Evolutionary conservation across 169 alveolate genomes (phyloP).

Genomic region (Plasmodium adleri): DNA sequence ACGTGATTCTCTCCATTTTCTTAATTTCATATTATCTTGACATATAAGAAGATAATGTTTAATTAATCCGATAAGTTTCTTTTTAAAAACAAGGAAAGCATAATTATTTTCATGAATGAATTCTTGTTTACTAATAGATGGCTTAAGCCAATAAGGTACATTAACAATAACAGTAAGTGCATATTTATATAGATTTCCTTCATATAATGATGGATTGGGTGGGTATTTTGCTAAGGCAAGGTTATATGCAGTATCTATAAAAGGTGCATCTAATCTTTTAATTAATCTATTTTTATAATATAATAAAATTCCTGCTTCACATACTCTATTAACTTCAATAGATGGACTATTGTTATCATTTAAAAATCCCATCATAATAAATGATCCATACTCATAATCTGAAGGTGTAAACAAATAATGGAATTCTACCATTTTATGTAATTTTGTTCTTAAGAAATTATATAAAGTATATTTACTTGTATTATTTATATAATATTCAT

Average conservation of each 20-base stretch:
- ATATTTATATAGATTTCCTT: slow-evolving; percentile 84
- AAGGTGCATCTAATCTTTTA: slow-evolving; percentile 89
- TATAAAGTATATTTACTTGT: slow-evolving; percentile 74
- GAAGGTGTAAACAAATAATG: slow-evolving; percentile 89
- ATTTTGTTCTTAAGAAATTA: slow-evolving; percentile 78
- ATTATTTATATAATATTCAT: slow-evolving; percentile 69
- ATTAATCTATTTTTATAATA: slow-evolving; percentile 90
- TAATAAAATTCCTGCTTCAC: slow-evolving; percentile 92
- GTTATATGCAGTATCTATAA: slow-evolving; percentile 87
- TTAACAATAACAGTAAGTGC: slow-evolving; percentile 89
- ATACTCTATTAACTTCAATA: slow-evolving; percentile 80
- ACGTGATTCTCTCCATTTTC: slow-evolving; percentile 83
- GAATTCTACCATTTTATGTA: slow-evolving; percentile 84
- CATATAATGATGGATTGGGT: slow-evolving; percentile 74
- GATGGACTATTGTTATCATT: slow-evolving; percentile 82
- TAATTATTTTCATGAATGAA: slow-evolving; percentile 90
- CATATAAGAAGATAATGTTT: slow-evolving; percentile 84
- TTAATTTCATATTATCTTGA: slow-evolving; percentile 77
- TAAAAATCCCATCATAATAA: slow-evolving; percentile 89
- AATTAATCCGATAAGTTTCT: slow-evolving; percentile 79
- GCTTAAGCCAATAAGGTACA: slow-evolving; percentile 93
- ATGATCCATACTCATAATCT: slow-evolving; percentile 88
- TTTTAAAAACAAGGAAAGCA: slow-evolving; percentile 88
- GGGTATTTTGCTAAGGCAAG: slow-evolving; percentile 82
- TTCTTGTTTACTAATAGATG: slow-evolving; percentile 92